A percentile compares a stretch with the other conserved stretches of the same genome.
These are phyloP conservation scores for Podaxis sp. DNA, from an alignment of 768 basidiomycete species.

Conservation along the genomic window DNA sequence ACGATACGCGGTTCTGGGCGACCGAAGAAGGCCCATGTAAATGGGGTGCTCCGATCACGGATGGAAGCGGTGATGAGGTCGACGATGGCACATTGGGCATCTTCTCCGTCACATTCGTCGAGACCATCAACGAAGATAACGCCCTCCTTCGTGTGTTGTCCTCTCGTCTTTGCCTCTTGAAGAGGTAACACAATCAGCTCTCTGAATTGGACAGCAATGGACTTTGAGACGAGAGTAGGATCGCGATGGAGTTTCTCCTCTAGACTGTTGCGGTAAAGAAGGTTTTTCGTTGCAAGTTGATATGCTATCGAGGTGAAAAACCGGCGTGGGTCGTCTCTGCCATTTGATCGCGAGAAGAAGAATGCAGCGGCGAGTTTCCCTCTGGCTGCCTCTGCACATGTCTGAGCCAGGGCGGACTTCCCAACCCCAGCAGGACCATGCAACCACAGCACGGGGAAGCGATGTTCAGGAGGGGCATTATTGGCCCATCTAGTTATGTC, in stretches of 20 bases:
- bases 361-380: background rate
- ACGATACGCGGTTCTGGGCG: background rate
- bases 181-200: background rate
- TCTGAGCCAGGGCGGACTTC: background rate
- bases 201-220: background rate
- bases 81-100: background rate
- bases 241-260: background rate
- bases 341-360: background rate
- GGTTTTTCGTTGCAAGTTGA: background rate
- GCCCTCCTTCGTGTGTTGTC: background rate
- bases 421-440: slow-evolving; percentile 2
- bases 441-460: background rate
- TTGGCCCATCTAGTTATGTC: background rate
- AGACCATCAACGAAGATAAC: background rate
- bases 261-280: background rate
- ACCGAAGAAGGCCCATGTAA: slow-evolving; percentile 1
- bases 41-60: background rate
- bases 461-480: background rate
- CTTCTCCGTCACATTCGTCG: background rate
- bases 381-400: background rate
- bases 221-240: background rate
- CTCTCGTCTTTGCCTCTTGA: background rate
- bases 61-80: background rate
- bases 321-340: background rate
- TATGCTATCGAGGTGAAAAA: background rate